Evolutionary conservation across 2,329 filamentous ascomycete genomes (phyloP), one percentile per base, ranked within the genome.

Genomic region (Calonectria multiphialidica): DNA sequence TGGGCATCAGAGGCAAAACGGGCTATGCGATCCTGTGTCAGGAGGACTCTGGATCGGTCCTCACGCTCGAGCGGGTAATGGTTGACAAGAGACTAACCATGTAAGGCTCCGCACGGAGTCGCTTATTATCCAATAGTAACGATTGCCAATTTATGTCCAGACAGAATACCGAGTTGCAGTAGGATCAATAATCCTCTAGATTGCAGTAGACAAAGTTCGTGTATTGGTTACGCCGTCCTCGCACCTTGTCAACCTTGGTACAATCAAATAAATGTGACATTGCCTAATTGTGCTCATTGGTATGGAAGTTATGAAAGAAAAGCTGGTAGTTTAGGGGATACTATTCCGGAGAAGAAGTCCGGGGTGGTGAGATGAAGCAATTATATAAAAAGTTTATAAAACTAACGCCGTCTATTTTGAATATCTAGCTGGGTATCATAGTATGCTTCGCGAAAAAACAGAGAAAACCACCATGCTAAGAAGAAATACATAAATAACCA

Each of bases 1-100:
- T 85, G 83, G 83, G 82, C 82, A 25, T 77, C 72, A 62, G 79
- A 80, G 55, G 82, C 81, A 28, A 84, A 78, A 57, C 77, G 77
- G 45, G 80, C 78, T 37, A 78, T 85, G 37, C 81, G 80, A 21
- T 79, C 76, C 28, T 83, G 81, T 63, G 74, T 85, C 62, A 81
- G 76, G 66, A 80, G 76, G 47, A 82, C 79, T 35, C 76, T 82
- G 65, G 79, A 81, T 72, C 79, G 83, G 70, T 75, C 79, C n/a
- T 75, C 77, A 28, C 75, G 76, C 59, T 74, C 72, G 28, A 72
- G 49, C 23, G 73, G 72, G 66, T 71, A 28, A 44, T 62, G 28
- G 28, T 71, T 62, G 33, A 42, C 23, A 23, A 53, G 35, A 16
- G n/a, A 30, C 16, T 13, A 35, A 23, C n/a, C 62, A 72, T 68